Evolutionary conservation across 1,284 basidiomycete species (phyloP).

Genomic region (Heterobasidion irregulare): DNA sequence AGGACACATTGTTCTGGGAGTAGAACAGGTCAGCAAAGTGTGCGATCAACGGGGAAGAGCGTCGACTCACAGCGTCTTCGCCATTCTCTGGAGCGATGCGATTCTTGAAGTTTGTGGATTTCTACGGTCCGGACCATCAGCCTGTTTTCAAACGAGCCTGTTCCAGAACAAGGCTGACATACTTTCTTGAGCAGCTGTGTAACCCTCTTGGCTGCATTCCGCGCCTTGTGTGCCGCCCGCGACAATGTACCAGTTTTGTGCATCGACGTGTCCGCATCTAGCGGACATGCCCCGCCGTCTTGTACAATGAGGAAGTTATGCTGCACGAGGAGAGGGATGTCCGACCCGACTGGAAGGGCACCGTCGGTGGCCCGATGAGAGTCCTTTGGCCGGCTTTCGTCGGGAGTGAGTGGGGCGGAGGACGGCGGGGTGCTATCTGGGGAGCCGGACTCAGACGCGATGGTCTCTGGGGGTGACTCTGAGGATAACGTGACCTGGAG

Average conservation of each 20-base stretch:
- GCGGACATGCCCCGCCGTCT: no score
- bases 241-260: background rate
- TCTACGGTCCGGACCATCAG: background rate
- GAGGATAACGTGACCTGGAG: no score
- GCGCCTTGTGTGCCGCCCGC: background rate
- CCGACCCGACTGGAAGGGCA: no score
- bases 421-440: no score
- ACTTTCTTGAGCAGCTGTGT: background rate
- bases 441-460: no score
- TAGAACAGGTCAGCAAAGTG: background rate
- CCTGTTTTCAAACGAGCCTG: background rate
- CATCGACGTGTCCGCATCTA: background rate
- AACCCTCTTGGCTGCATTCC: background rate
- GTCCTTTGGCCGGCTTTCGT: no score
- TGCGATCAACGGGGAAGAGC: background rate
- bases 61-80: background rate
- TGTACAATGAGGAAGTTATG: no score
- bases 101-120: background rate
- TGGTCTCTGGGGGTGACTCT: no score
- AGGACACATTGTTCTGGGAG: background rate
- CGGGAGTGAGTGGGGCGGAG: no score
- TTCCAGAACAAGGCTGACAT: background rate
- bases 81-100: background rate
- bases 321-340: no score
- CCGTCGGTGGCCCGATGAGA: no score